These are phyloP conservation scores for Ampelocalamus luodianensis DNA, from an alignment of 176 grass and related monocot species.

Conservation along the genomic window DNA sequence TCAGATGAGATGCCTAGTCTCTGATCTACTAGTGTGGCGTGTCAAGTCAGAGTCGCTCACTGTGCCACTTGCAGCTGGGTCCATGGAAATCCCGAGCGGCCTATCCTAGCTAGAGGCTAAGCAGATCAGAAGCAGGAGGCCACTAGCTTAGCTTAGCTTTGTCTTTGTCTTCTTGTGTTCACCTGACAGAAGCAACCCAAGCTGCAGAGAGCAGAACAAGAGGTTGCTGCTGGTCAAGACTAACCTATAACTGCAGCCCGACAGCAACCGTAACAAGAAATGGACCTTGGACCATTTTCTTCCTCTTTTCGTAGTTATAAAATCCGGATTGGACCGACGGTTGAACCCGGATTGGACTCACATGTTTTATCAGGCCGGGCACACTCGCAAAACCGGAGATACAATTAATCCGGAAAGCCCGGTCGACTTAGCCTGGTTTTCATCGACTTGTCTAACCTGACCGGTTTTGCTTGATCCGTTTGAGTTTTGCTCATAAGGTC, in stretches of 20 bases:
- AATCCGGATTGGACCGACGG: no score
- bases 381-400: no score
- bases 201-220: no score
- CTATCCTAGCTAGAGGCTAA: not conserved
- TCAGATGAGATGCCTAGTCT: not conserved
- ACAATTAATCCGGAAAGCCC: no score
- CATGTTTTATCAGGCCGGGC: no score
- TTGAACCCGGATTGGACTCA: no score
- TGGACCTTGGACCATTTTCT: not conserved
- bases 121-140: no score
- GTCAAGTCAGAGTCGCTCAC: not conserved
- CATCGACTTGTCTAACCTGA: no score
- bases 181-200: not conserved
- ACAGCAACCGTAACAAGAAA: not conserved
- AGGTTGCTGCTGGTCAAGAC: not conserved
- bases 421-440: no score
- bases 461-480: no score
- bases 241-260: not conserved
- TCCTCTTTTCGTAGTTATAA: not conserved
- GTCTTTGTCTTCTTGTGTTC: not conserved
- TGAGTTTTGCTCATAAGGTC: no score
- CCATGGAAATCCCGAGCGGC: slow-evolving; percentile 6
- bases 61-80: slow-evolving; percentile 13
- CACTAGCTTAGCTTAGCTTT: not conserved
- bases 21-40: not conserved